phyloP scores from a whole-genome alignment of 179 eudicot species.

The Spergularia azorica region DNA sequence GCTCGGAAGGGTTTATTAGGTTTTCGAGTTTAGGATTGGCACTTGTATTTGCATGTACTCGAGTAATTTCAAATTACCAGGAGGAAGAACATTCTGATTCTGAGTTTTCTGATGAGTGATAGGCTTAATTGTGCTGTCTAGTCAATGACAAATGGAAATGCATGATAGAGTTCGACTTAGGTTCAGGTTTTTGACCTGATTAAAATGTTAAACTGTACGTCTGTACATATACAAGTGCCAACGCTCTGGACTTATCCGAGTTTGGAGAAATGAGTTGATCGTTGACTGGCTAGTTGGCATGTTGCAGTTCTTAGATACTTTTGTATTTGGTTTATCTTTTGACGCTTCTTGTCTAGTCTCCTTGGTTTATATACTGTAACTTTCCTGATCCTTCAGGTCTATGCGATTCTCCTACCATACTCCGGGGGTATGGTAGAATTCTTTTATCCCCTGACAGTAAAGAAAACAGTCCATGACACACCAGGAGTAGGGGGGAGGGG shows the following conservation, averaged over 20 bases:
- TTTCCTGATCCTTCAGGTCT: background rate
- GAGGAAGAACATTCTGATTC: background rate
- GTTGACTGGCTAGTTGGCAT: slow-evolving; percentile 6
- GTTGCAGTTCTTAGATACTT: background rate
- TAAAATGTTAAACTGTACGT: background rate
- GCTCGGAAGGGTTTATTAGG: background rate
- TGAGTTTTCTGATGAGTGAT: background rate
- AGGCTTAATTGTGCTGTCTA: background rate
- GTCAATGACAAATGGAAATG: background rate
- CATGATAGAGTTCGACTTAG: background rate
- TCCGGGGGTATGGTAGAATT: too few species aligned
- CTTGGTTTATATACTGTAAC: background rate
- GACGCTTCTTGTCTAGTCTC: background rate
- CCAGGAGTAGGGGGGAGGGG: too few species aligned
- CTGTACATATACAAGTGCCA: background rate
- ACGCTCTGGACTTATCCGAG: background rate
- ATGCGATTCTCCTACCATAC: background rate
- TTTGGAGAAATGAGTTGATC: background rate
- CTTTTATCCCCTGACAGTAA: too few species aligned
- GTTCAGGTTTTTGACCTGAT: background rate
- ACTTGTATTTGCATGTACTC: background rate
- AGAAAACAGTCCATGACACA: too few species aligned
- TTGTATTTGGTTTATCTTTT: background rate
- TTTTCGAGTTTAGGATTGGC: background rate
- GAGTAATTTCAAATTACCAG: background rate